Conservation (phyloP, 2,329 filamentous ascomycete species). For the Scedosporium minutisporum region DNA sequence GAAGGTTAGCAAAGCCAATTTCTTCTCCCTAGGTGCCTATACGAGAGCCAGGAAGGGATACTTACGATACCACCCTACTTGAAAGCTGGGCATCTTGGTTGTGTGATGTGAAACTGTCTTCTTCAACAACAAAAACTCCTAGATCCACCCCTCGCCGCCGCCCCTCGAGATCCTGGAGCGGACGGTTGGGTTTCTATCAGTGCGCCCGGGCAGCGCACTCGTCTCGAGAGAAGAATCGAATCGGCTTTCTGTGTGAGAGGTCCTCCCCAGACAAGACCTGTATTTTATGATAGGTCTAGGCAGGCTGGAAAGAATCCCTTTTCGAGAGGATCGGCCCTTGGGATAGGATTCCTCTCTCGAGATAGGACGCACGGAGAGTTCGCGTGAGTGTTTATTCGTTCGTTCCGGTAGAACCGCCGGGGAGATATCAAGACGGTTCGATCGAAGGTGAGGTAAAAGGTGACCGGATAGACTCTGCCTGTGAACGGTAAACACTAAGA, state of each 20-base stretch:
- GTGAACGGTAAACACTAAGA: background rate
- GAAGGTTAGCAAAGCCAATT: constrained; percentile 13
- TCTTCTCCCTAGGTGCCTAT: constrained; percentile 12
- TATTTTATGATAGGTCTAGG: no score
- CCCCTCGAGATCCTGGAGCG: background rate
- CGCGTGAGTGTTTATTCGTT: background rate
- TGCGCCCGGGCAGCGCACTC: background rate
- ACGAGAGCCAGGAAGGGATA: no score
- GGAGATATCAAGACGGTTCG: background rate
- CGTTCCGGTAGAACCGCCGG: background rate
- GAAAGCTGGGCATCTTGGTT: constrained; percentile 24
- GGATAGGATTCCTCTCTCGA: background rate
- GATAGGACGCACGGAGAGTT: background rate
- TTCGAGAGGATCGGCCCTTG: background rate
- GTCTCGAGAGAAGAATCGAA: background rate
- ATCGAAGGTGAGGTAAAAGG: background rate
- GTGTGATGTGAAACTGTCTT: background rate
- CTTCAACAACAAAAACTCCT: background rate
- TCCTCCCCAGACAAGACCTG: no score
- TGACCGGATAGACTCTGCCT: background rate
- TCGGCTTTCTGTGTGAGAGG: background rate
- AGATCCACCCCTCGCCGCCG: background rate
- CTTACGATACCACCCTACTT: constrained; percentile 41
- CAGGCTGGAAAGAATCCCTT: background rate
- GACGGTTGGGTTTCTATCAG: background rate